Percentiles rank a stretch among this genome's conserved stretches.
phyloP scores from a whole-genome alignment of 805 yeast species.

The Lipomyces kockii region DNA sequence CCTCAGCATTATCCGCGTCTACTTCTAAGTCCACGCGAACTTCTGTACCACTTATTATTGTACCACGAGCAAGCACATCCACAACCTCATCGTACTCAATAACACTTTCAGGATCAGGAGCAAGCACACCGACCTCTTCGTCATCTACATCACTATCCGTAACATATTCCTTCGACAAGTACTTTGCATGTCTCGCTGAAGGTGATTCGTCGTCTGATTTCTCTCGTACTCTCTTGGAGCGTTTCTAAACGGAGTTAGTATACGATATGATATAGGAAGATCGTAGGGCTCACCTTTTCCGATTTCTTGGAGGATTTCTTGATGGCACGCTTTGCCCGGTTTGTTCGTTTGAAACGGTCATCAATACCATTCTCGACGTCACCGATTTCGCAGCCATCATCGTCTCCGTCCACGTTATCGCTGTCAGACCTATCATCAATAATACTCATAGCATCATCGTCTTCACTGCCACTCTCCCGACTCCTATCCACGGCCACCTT shows the following conservation, averaged over 20 bases:
- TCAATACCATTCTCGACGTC: not conserved
- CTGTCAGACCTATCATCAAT: not conserved
- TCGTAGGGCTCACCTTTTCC: not conserved
- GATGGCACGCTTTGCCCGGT: not conserved
- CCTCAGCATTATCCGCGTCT: not conserved
- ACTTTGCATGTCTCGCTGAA: not conserved
- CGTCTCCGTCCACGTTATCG: not conserved
- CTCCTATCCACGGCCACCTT: not conserved
- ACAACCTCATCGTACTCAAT: not conserved
- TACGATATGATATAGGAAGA: not conserved
- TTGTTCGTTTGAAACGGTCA: not conserved
- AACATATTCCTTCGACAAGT: not conserved
- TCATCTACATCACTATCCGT: not conserved
- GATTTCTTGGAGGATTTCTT: not conserved
- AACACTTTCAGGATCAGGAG: not conserved
- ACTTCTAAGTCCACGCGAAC: not conserved
- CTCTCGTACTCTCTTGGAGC: not conserved
- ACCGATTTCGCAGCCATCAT: not conserved
- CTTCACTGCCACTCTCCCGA: not conserved
- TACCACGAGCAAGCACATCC: not conserved
- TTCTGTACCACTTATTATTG: not conserved
- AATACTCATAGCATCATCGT: not conserved
- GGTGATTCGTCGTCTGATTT: not conserved
- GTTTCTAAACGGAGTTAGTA: not conserved
- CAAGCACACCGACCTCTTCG: not conserved